phyloP scores from a whole-genome alignment of 495 filamentous ascomycete species.

The Letharia columbiana region DNA sequence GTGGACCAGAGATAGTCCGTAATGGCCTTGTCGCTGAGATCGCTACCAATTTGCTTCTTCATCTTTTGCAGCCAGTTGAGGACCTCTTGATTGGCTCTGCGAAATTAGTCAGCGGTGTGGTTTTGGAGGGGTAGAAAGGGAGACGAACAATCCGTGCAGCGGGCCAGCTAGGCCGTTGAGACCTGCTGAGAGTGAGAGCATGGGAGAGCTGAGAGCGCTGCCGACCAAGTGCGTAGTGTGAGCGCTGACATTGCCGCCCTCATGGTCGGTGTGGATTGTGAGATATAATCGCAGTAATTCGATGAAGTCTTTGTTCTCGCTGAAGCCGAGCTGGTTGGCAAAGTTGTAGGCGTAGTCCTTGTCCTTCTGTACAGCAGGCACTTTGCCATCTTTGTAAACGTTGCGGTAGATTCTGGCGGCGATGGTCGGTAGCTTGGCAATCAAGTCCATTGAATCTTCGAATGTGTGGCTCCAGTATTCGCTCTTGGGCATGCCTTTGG shows the following conservation, averaged over 20 bases:
- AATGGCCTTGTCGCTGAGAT: constrained; percentile 90
- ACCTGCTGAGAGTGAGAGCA: constrained; percentile 91
- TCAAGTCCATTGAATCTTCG: constrained; percentile 99
- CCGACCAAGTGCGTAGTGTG: constrained; percentile 98
- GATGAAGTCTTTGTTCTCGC: constrained; percentile 90
- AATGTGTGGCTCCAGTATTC: constrained; percentile 99
- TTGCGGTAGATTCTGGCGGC: constrained; percentile 98
- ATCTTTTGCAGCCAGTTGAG: constrained; percentile 98
- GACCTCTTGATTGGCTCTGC: constrained; percentile 91
- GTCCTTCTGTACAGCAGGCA: constrained; percentile 87
- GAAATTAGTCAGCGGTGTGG: constrained; percentile 2
- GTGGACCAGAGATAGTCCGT: constrained; percentile 97
- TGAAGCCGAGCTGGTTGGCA: constrained; percentile 96
- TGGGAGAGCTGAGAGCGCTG: constrained; percentile 91
- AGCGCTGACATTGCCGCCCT: constrained; percentile 96
- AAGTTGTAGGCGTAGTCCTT: constrained; percentile 99
- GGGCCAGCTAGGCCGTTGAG: constrained; percentile 96
- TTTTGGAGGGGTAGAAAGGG: not conserved
- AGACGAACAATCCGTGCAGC: constrained; percentile 75
- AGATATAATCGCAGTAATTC: constrained; percentile 98
- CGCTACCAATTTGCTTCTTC: constrained; percentile 91
- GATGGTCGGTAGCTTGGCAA: constrained; percentile 98
- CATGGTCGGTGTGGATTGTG: constrained; percentile 98
- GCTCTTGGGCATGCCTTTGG: constrained; percentile 96
- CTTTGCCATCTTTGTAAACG: constrained; percentile 99